phyloP scores from a whole-genome alignment of 345 rosid species.

The Populus deltoides region DNA sequence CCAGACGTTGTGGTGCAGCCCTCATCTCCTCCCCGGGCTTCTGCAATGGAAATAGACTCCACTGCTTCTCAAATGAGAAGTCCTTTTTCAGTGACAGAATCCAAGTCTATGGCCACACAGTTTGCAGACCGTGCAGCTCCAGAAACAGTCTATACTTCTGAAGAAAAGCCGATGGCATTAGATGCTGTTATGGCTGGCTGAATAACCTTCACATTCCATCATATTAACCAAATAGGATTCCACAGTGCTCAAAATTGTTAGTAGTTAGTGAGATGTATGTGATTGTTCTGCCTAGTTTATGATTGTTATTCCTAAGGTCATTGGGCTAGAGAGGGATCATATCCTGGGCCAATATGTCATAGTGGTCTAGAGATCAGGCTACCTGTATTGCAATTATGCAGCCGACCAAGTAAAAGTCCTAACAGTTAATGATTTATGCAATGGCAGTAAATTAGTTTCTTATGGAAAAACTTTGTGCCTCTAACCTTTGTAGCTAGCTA shows the following conservation, averaged over 20 bases:
- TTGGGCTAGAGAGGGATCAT: background rate
- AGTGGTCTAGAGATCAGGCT: too few species aligned
- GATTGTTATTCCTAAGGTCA: background rate
- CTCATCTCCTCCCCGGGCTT: conserved; percentile 75
- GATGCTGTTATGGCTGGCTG: conserved; percentile 46
- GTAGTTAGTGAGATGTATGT: background rate
- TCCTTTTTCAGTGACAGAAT: conserved; percentile 39
- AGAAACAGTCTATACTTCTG: conserved; percentile 36
- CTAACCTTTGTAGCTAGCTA: background rate
- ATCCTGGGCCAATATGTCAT: background rate
- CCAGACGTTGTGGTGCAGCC: conserved; percentile 86
- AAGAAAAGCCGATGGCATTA: conserved; percentile 40
- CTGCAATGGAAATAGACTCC: conserved; percentile 71
- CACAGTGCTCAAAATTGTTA: too few species aligned
- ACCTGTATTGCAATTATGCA: background rate
- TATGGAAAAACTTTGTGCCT: background rate
- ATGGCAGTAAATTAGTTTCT: too few species aligned
- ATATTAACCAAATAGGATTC: too few species aligned
- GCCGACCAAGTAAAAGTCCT: background rate
- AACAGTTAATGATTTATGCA: too few species aligned
- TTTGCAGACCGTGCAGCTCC: conserved; percentile 29
- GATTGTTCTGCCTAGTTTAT: background rate
- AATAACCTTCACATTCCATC: background rate
- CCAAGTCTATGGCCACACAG: conserved; percentile 33
- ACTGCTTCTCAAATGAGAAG: conserved; percentile 40